Conservation (phyloP, 2,329 filamentous ascomycete genomes). For the Harringtonia lauricola region DNA sequence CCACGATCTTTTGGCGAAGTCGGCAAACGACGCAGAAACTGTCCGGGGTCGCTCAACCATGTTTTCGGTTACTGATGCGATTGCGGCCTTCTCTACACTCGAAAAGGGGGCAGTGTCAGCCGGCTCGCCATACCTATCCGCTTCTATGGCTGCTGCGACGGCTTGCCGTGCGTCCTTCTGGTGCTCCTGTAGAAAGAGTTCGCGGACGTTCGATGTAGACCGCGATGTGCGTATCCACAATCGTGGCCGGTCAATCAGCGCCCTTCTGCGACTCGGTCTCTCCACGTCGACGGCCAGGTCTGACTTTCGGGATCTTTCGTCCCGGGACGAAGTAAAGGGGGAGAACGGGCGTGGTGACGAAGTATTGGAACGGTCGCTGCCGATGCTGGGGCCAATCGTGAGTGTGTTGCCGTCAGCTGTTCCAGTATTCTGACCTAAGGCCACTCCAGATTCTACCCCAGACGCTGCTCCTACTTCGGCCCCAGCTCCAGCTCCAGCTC, state of each 20-base stretch:
- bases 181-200: constrained; percentile 17
- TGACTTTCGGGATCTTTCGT: background rate
- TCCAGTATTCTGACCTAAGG: too few relatives aligned
- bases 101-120: background rate
- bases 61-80: constrained; percentile 3
- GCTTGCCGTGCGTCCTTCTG: constrained; percentile 2
- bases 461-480: background rate
- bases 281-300: constrained; percentile 14
- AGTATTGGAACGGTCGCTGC: background rate
- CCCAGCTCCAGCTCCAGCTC: background rate
- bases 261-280: constrained; percentile 29
- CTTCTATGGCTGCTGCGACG: background rate
- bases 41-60: constrained; percentile 18
- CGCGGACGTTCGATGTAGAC: constrained; percentile 25
- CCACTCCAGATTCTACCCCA: background rate
- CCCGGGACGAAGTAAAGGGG: too few relatives aligned
- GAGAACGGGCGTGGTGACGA: too few relatives aligned
- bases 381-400: constrained; percentile 11
- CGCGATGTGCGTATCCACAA: constrained; percentile 41
- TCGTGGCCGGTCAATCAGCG: constrained; percentile 36
- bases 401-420: constrained; percentile 15
- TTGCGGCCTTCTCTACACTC: background rate
- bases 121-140: background rate
- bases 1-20: constrained; percentile 41
- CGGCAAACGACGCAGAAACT: constrained; percentile 35